Evolutionary conservation across 2,329 filamentous ascomycete species (phyloP), one percentile per base, ranked within the genome.

Genomic region (Xylariaceae sp.): DNA sequence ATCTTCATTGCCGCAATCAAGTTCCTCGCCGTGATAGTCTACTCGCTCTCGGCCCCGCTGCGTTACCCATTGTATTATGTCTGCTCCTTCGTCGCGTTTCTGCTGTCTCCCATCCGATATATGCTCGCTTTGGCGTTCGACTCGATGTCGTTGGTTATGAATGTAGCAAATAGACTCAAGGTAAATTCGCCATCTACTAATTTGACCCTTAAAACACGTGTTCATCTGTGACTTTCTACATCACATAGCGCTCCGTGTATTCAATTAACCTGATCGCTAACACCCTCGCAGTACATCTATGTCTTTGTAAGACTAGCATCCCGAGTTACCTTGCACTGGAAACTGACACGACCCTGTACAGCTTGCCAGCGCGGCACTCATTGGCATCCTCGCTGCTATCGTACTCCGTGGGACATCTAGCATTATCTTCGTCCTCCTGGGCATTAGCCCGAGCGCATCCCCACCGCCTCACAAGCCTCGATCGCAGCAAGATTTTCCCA

Each of bases 361-460:
- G 60, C 42, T 63, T 34, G 52, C 56, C 32, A 57, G 50, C 35
- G 60, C 58, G 4, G 45, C 51, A 18, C 39, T 61, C 22, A 56
- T 63, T 48, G 60, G 60, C 8, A 45, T 58, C 4, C 46, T 44
- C 18, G 52, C 55, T 19, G 60, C 52, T 4, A 50, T 44, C 34
- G 29, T 53, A 11, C 38, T 59, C n/a, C 49, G 60, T 36, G 52
- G 53, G 19, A 57, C 55, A 3, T 59, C 55, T 22, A 55, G 43
- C 40, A 45, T 58, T 28, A 43, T 60, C 30, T 57, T 60, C 30
- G 46, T 60, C 16, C 16, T 57, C 4, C 49, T 63, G 9, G 54
- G 56, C 13, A 40, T 61, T 9, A 47, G 58, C 43, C 22, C 43
- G 11, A 16, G 47, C 4, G 45, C 51, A 12, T 44, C 22, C 22